Base-by-base conservation (phyloP, 83 land plant species). In the Picea abies region DNA sequence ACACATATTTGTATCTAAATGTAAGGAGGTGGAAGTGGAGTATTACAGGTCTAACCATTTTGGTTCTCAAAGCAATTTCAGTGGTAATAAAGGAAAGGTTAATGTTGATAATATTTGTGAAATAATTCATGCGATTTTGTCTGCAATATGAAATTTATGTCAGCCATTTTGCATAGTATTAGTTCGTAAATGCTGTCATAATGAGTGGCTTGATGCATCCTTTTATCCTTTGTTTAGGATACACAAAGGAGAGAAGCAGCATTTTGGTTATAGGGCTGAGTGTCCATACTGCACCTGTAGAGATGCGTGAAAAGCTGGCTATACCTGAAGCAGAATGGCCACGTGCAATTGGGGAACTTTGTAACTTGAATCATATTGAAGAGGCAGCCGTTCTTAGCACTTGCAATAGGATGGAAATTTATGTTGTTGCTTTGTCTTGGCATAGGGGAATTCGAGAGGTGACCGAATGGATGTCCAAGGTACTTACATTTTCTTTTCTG, bases 401-500 rank as follows among this genome's bases (percentile, higher is more conserved):
- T 49, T 97, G 99, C 88, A 97, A 97, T 88, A 82, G 99, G 23
- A 92, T 97, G 93, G 99, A 97, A 72, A 93, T 97, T 76, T 97
- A 97, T 84, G 98, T 97, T 37, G 97, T 96, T 16, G 97, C 99
- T 41, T 90, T 97, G n/a, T 97, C 99, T 63, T 95, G 93, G 97
- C 96, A 97, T 71, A 87, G 95, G 44, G 99, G 97, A 7, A 92
- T 94, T 44, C 85, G 88, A 83, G 99, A 97, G 84, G 98, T 97
- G n/a, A 93, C 92, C 10, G 98, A 97, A 60, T 97, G 99, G 99
- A 97, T 97, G 99, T 89, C 99, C 44, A 97, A 97, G 99, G 99
- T 97, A 81, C 23, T 44, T 41, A 20, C 12, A 37, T 22, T 75
- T 26, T 76, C 80, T 17, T 26, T 66, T 84, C 23, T 23, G 16